Percentiles rank a stretch among this genome's conserved stretches.
phyloP scores from a whole-genome alignment of 202 grass and related monocot species.

The Sporobolus alterniflorus region DNA sequence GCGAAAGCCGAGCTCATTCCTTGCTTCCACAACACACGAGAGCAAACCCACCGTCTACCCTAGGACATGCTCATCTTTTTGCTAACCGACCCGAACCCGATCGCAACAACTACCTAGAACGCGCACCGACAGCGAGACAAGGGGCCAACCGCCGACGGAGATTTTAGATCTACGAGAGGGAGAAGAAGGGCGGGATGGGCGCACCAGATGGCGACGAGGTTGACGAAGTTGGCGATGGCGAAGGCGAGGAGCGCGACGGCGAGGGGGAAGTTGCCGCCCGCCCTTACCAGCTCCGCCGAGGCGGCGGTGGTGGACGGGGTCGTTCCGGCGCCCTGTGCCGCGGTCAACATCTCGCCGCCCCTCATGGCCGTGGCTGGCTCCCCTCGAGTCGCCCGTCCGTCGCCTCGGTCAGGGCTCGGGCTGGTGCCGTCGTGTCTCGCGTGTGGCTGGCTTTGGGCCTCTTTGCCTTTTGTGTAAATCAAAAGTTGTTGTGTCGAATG shows the following conservation, averaged over 20 bases:
- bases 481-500: background rate
- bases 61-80: background rate
- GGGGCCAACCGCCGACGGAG: background rate
- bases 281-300: constrained; percentile 40
- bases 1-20: background rate
- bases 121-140: constrained; percentile 18
- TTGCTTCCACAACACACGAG: background rate
- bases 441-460: background rate
- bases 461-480: background rate
- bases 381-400: constrained; percentile 16
- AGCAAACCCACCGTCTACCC: constrained; percentile 11
- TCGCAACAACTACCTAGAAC: constrained; percentile 22
- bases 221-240: constrained; percentile 81
- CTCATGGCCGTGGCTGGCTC: constrained; percentile 36
- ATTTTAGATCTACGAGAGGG: constrained; percentile 28
- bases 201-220: constrained; percentile 94
- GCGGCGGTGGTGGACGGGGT: constrained; percentile 30
- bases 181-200: constrained; percentile 1
- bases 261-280: constrained; percentile 78
- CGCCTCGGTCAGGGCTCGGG: background rate
- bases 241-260: constrained; percentile 86
- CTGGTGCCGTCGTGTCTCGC: constrained; percentile 9
- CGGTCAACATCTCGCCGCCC: constrained; percentile 56
- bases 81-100: constrained; percentile 9
- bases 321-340: constrained; percentile 38